Evolutionary conservation across 495 filamentous ascomycete species (phyloP).

Genomic region (Lasiosphaeriaceae sp.): DNA sequence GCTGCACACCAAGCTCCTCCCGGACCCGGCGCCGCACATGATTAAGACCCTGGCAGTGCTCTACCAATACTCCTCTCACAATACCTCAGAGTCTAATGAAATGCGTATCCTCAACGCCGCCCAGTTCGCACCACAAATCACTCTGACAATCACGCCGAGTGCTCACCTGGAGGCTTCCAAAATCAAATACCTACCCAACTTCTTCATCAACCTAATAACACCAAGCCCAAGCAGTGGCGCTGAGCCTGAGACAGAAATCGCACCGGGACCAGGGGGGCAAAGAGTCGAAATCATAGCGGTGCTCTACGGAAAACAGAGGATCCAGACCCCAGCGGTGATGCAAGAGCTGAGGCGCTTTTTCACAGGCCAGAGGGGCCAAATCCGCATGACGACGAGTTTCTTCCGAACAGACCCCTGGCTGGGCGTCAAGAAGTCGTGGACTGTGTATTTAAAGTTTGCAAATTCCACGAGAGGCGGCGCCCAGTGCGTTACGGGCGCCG

Average conservation of each 20-base stretch:
- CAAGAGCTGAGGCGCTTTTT: constrained; percentile 2
- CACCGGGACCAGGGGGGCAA: no score
- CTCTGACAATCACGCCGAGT: no score
- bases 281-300: constrained; percentile 2
- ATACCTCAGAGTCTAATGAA: no score
- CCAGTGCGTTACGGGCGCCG: no score
- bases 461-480: no score
- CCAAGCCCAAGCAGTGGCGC: no score
- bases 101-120: no score
- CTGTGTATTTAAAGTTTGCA: background rate
- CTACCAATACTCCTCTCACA: background rate
- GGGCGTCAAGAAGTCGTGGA: background rate
- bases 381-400: constrained; percentile 1
- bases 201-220: no score
- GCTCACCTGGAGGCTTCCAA: no score
- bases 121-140: no score
- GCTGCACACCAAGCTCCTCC: constrained; percentile 1
- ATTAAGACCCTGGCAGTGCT: constrained; percentile 4
- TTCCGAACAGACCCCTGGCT: background rate
- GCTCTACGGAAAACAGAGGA: background rate
- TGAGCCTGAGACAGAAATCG: no score
- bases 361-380: background rate
- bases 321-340: constrained; percentile 3
- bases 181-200: no score
- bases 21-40: background rate